Evolutionary conservation across 2,329 filamentous ascomycete genomes (phyloP), one percentile per base, ranked within the genome.

Genomic region (Fusarium coffeatum): DNA sequence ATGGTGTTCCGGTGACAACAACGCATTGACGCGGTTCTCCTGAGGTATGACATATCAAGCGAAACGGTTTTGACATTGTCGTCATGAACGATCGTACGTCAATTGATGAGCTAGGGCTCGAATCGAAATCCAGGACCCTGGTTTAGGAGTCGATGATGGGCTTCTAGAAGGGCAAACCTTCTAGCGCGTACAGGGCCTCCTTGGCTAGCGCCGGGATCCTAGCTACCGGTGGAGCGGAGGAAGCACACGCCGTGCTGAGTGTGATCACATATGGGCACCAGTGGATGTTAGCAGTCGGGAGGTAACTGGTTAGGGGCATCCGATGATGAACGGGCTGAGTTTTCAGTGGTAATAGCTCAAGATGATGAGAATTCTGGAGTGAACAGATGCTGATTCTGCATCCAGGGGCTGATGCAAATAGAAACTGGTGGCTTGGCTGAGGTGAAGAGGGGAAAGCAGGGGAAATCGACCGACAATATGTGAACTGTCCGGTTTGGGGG

Each of bases 101-200:
- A 64, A 70, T 47, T 45, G 42, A 51, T 3, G 53, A 30, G 43
- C 42, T 37, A 56, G 55, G 63, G 67, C 49, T 51, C 37, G 49
- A 71, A 74, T 70, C 65, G 65, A 59, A 68, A 64, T 59, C 72
- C 66, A 71, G 63, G 67, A 55, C 65, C 71, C 73, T 42, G 68
- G 73, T 65, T 55, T 58, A 74, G 71, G 59, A 64, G 73, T 70
- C 56, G 61, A 66, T 64, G 69, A 70, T 57, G 67, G 41, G 61
- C 70, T 74, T 75, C 73, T 75, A 75, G 73, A 75, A 75, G 69
- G 62, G 63, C 71, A 61, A 62, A 71, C 68, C 65, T 75, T 75
- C 73, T 75, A 75, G 73, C 73, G 73, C 32, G 63, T 65, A 51
- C 70, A 66, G 69, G 71, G 66, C 67, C 51, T 57, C 55, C 49